Evolutionary conservation across 1,284 basidiomycete species (phyloP).

Genomic region (Tilletia horrida): DNA sequence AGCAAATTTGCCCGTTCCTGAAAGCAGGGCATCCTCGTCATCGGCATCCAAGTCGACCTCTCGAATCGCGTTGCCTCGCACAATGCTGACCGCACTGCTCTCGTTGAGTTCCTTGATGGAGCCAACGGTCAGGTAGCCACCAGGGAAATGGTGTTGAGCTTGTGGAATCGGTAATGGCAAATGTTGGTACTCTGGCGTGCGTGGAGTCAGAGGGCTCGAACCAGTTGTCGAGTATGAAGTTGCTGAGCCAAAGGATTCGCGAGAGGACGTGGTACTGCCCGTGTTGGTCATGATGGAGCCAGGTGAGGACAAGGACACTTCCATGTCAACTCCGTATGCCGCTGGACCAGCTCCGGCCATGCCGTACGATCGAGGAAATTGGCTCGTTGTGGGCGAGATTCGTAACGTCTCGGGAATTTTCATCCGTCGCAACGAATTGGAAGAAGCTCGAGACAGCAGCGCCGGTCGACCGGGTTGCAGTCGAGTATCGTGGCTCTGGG

Average conservation of each 20-base stretch:
- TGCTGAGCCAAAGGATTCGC: constrained; percentile 1
- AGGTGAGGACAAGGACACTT: constrained; percentile 5
- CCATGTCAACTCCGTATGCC: constrained; percentile 10
- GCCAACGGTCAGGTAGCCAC: background rate
- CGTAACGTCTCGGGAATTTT: background rate
- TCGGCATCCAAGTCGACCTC: constrained; percentile 7
- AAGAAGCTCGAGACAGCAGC: constrained; percentile 3
- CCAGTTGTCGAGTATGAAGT: background rate
- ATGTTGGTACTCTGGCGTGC: background rate
- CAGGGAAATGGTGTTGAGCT: background rate
- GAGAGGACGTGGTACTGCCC: constrained; percentile 1
- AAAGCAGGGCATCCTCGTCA: constrained; percentile 8
- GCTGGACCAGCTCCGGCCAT: background rate
- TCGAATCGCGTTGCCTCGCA: background rate
- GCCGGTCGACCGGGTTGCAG: background rate
- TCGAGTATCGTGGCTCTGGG: constrained; percentile 5
- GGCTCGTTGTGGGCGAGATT: background rate
- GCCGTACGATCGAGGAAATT: too few relatives aligned
- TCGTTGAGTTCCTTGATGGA: background rate
- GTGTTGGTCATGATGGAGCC: background rate
- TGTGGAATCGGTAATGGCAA: background rate
- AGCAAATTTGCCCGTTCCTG: constrained; percentile 4
- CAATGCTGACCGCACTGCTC: background rate
- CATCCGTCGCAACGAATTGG: background rate
- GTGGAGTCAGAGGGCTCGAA: constrained; percentile 7